Evolutionary conservation across 2,329 filamentous ascomycete genomes (phyloP).

Genomic region (Aspergillus carbonarius): DNA sequence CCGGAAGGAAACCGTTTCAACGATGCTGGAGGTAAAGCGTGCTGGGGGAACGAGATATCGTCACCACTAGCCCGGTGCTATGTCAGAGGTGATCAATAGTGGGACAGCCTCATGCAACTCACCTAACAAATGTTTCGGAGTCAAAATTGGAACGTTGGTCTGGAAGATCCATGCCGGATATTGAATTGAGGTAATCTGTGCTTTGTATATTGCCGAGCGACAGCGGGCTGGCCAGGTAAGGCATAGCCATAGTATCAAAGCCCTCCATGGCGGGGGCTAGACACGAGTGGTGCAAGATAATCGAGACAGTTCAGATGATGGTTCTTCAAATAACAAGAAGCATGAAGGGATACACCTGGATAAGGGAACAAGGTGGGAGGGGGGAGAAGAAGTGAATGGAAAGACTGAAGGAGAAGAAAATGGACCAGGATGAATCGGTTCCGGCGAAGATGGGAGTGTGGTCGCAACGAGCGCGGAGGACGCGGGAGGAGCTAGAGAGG

Average conservation of each 20-base stretch:
- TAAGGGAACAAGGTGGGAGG: conserved; percentile 9
- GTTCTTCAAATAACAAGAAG: not conserved
- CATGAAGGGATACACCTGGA: not conserved
- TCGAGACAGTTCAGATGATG: not conserved
- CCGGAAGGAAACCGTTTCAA: conserved; percentile 52
- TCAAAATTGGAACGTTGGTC: conserved; percentile 62
- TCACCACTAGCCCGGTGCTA: conserved; percentile 46
- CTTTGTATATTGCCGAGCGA: conserved; percentile 54
- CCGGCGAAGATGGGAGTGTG: conserved; percentile 1
- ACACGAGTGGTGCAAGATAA: not conserved
- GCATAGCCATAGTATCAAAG: conserved; percentile 63
- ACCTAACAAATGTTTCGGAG: conserved; percentile 62
- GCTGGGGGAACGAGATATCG: conserved; percentile 51
- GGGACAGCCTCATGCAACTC: conserved; percentile 26
- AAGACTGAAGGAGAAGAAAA: not conserved
- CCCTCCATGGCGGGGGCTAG: conserved; percentile 48
- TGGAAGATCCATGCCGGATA: conserved; percentile 55
- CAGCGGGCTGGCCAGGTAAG: conserved; percentile 60
- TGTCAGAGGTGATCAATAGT: not conserved
- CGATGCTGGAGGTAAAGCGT: conserved; percentile 34
- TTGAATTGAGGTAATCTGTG: conserved; percentile 48
- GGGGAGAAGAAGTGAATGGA: not conserved
- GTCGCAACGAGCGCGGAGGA: conserved; percentile 13
- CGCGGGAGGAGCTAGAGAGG: conserved; percentile 11
- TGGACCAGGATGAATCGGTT: not conserved